Percentiles rank a stretch among this genome's conserved stretches.
phyloP scores from a whole-genome alignment of 768 basidiomycete species.

The Macrolepiota fuliginosa region DNA sequence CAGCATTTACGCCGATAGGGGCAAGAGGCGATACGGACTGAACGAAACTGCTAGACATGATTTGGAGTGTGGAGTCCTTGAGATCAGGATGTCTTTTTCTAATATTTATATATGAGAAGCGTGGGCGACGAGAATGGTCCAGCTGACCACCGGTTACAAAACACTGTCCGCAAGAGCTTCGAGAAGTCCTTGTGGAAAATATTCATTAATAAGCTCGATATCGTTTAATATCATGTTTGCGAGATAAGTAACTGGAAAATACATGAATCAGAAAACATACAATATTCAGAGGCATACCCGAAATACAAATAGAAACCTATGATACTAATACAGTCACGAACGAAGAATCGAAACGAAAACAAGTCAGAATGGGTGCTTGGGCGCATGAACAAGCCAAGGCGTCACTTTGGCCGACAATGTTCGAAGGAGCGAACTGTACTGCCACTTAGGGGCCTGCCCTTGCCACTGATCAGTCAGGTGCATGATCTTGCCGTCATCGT shows the following conservation, averaged over 20 bases:
- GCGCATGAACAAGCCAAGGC: slow-evolving; percentile 53
- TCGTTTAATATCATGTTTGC: neutral
- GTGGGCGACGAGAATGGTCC: slow-evolving; percentile 5
- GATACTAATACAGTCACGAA: neutral
- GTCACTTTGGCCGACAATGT: slow-evolving; percentile 46
- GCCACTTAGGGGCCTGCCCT: slow-evolving; percentile 48
- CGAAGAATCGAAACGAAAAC: neutral
- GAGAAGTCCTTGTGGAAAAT: neutral
- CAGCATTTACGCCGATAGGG: slow-evolving; percentile 62
- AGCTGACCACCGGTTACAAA: slow-evolving; percentile 14
- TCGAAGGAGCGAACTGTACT: slow-evolving; percentile 47
- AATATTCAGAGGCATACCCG: neutral
- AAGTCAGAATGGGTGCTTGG: slow-evolving; percentile 28
- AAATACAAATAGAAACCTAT: neutral
- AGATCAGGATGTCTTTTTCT: neutral
- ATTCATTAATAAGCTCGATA: neutral
- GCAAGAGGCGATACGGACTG: slow-evolving; percentile 54
- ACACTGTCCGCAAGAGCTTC: neutral
- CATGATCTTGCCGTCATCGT: slow-evolving; percentile 61
- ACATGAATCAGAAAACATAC: neutral
- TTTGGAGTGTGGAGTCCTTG: neutral
- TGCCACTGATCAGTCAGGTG: slow-evolving; percentile 59
- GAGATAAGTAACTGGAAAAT: neutral
- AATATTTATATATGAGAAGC: neutral
- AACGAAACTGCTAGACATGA: neutral